These are phyloP conservation scores for Microcyclospora pomicola DNA, from an alignment of 2,329 filamentous ascomycete genomes.

Conservation along the genomic window DNA sequence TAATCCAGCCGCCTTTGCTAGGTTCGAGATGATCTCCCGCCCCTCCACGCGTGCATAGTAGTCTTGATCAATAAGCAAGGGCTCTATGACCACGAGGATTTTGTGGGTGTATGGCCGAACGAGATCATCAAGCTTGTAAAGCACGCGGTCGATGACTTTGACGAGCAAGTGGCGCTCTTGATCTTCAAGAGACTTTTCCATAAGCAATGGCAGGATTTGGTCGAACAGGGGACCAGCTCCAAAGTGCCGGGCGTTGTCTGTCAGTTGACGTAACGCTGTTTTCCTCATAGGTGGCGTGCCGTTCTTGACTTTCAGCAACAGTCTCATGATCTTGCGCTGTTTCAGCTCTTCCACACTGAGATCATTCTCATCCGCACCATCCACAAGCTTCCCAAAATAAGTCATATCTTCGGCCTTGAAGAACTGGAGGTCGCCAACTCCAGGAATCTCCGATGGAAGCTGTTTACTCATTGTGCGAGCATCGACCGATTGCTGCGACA, in stretches of 20 bases:
- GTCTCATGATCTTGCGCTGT: conserved; percentile 94
- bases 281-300: conserved; percentile 97
- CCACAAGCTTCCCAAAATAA: conserved; percentile 95
- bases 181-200: conserved; percentile 96
- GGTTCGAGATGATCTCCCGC: conserved; percentile 95
- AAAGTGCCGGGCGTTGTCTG: conserved; percentile 92
- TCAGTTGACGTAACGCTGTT: conserved; percentile 90
- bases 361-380: conserved; percentile 80
- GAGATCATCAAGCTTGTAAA: conserved; percentile 96
- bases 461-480: conserved; percentile 73
- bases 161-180: conserved; percentile 96
- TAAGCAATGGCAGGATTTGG: conserved; percentile 88
- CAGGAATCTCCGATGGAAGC: conserved; percentile 87
- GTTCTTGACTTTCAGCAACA: conserved; percentile 97
- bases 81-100: conserved; percentile 96
- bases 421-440: conserved; percentile 89
- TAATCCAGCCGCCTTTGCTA: conserved; percentile 89
- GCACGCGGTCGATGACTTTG: conserved; percentile 95
- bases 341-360: conserved; percentile 92
- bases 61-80: conserved; percentile 97
- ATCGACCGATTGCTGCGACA: conserved; percentile 92
- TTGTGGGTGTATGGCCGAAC: conserved; percentile 96
- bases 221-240: conserved; percentile 90
- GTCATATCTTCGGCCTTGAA: conserved; percentile 98
- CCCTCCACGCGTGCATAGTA: conserved; percentile 98